Conservation (phyloP, 139 green algal genomes). For the Chlorella vulgaris region DNA sequence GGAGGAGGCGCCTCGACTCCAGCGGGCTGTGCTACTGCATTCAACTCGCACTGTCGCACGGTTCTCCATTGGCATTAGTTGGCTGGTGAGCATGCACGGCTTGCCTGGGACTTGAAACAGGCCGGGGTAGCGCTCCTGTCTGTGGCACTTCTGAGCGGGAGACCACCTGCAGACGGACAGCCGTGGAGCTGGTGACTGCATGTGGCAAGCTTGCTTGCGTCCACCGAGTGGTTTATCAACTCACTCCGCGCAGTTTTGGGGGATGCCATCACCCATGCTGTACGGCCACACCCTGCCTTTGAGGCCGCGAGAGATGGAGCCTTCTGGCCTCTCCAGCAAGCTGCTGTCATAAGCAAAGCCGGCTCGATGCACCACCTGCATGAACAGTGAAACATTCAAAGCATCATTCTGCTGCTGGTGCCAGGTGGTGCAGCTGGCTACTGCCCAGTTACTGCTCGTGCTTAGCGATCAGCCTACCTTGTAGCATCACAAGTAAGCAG, state of each 20-base stretch:
- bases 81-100: neutral
- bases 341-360: slow-evolving; percentile 12
- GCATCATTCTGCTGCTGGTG: no score
- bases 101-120: slow-evolving; percentile 26
- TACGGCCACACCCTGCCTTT: slow-evolving; percentile 11
- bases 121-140: slow-evolving; percentile 3
- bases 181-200: no score
- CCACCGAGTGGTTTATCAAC: no score
- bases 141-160: neutral
- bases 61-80: neutral
- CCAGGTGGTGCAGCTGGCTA: no score
- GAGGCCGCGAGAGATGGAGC: neutral
- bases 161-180: neutral
- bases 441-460: no score
- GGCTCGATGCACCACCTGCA: neutral
- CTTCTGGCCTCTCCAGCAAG: slow-evolving; percentile 5
- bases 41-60: neutral
- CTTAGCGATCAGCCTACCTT: no score
- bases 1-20: neutral
- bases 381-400: neutral
- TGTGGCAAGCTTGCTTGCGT: no score
- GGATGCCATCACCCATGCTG: slow-evolving; percentile 4
- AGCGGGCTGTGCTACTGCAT: neutral
- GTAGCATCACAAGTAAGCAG: no score
- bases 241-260: slow-evolving; percentile 15